Evolutionary conservation across 2,329 filamentous ascomycete species (phyloP).

Genomic region (Diaporthe longicolla): DNA sequence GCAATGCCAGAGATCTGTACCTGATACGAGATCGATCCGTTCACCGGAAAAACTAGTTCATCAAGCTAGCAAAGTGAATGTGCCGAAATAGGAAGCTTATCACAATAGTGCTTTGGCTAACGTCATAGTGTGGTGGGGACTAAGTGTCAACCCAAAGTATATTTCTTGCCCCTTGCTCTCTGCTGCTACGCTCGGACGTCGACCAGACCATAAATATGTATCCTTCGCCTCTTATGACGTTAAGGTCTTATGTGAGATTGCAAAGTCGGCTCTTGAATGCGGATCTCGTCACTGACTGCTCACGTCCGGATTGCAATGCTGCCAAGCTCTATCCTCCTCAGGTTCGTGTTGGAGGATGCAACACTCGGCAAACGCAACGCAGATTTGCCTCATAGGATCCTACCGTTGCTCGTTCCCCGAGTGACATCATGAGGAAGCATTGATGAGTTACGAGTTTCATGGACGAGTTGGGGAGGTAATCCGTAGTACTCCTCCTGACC

Average conservation of each 20-base stretch:
- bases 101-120: not conserved
- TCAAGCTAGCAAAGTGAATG: not conserved
- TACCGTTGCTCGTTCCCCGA: not conserved
- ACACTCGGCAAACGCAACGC: not conserved
- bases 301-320: not conserved
- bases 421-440: slow-evolving; percentile 13
- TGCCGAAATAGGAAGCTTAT: not conserved
- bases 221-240: not conserved
- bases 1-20: not conserved
- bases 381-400: not conserved
- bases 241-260: not conserved
- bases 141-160: not conserved
- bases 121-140: not conserved
- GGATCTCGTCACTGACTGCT: not conserved
- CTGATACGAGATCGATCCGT: no score
- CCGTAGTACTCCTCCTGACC: not conserved
- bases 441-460: not conserved
- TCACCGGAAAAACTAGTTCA: not conserved
- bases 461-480: not conserved
- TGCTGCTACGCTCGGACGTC: not conserved
- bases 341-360: not conserved
- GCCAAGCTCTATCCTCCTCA: slow-evolving; percentile 7
- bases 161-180: not conserved
- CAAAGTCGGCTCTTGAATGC: not conserved
- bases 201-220: no score